A percentile compares a stretch with the other conserved stretches of the same genome.
Conservation (phyloP, 805 yeast genomes). For the Metschnikowia aberdeeniae region DNA sequence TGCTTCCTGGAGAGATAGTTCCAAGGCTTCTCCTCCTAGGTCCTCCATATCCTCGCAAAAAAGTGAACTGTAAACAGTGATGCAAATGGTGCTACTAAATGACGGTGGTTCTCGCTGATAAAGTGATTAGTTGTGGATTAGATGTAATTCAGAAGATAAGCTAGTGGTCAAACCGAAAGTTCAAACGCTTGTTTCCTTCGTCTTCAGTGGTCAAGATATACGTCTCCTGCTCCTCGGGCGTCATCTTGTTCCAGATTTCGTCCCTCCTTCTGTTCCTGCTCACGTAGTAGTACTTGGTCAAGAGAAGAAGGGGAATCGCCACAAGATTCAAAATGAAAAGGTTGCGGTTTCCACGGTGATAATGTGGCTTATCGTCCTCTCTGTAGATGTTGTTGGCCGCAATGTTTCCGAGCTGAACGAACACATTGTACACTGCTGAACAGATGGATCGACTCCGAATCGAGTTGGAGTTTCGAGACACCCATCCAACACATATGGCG, state of each 20-base stretch:
- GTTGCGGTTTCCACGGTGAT: constrained; percentile 51
- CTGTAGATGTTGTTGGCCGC: constrained; percentile 55
- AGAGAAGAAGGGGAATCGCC: constrained; percentile 15
- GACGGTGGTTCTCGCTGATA: no score
- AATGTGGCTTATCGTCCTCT: constrained; percentile 53
- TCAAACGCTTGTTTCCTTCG: constrained; percentile 56
- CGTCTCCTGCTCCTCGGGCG: constrained; percentile 45
- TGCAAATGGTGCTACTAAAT: no score
- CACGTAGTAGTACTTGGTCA: constrained; percentile 36
- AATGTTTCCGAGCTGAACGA: constrained; percentile 56
- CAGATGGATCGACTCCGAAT: constrained; percentile 63
- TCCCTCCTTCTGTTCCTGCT: constrained; percentile 43
- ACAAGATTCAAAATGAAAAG: constrained; percentile 32
- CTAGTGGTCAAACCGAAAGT: constrained; percentile 36
- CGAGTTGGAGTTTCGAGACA: constrained; percentile 58
- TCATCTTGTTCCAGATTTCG: constrained; percentile 47
- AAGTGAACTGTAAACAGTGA: neutral
- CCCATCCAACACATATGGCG: constrained; percentile 56
- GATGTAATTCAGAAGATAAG: neutral
- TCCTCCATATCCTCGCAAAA: constrained; percentile 2
- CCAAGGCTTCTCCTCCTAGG: neutral
- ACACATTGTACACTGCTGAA: constrained; percentile 62
- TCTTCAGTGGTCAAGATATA: constrained; percentile 47
- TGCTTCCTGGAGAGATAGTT: constrained; percentile 7
- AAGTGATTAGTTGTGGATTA: no score